These are phyloP conservation scores for Reutealis trisperma DNA, from an alignment of 345 rosid species.

Conservation along the genomic window DNA sequence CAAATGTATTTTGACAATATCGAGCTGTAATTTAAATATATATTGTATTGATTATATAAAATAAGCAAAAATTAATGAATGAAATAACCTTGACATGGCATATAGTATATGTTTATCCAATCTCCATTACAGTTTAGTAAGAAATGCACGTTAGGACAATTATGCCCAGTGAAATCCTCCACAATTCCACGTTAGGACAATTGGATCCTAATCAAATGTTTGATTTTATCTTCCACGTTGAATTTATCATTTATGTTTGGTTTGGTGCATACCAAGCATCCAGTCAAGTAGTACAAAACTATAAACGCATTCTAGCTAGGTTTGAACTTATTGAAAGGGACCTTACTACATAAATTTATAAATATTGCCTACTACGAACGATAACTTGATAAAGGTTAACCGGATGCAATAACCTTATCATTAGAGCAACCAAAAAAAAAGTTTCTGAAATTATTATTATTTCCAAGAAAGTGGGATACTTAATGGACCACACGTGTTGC, in stretches of 20 bases:
- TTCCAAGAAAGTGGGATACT: slow-evolving; percentile 19
- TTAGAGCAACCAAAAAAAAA: background rate
- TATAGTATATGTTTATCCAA: no score
- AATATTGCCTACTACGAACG: no score
- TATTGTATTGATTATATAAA: no score
- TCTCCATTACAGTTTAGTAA: no score
- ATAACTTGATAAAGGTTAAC: no score
- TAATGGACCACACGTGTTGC: slow-evolving; percentile 20
- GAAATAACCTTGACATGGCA: no score
- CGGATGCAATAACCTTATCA: no score
- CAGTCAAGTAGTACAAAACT: no score
- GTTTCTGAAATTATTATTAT: background rate
- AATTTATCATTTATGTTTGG: background rate
- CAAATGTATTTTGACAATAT: no score
- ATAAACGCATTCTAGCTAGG: background rate
- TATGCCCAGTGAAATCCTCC: background rate
- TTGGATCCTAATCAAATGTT: slow-evolving; percentile 4
- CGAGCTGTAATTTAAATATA: no score
- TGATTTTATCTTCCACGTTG: background rate
- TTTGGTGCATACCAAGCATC: slow-evolving; percentile 18
- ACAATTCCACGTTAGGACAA: background rate
- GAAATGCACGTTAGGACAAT: background rate
- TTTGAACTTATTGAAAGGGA: background rate
- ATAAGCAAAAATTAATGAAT: no score
- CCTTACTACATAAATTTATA: background rate